Percentiles rank a stretch among this genome's conserved stretches.
These are phyloP conservation scores for Coemansia sp. DNA, from an alignment of 192 early-diverging fungal genomes.

Conservation along the genomic window DNA sequence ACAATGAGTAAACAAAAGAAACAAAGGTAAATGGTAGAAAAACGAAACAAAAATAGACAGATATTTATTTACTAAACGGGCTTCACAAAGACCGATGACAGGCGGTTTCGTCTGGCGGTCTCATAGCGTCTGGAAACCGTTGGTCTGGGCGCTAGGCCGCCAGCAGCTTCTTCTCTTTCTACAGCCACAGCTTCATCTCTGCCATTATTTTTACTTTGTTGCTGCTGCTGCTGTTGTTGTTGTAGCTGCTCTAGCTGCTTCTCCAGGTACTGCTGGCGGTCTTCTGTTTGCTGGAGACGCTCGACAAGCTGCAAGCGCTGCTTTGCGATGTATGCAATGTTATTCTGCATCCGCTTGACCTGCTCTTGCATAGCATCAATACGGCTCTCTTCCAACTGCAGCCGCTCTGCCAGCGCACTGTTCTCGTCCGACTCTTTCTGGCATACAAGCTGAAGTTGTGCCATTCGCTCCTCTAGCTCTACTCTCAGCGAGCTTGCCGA, in stretches of 20 bases:
- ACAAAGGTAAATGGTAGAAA: background rate
- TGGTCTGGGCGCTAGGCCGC: background rate
- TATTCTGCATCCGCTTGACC: constrained; percentile 19
- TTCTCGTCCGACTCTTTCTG: constrained; percentile 20
- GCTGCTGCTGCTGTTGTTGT: constrained; percentile 20
- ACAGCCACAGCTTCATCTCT: background rate
- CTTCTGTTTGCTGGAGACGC: constrained; percentile 24
- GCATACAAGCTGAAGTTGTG: constrained; percentile 22
- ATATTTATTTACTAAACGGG: background rate
- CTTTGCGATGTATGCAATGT: constrained; percentile 37
- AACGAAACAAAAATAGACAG: constrained; percentile 8
- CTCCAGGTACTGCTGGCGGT: constrained; percentile 13
- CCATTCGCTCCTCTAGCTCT: constrained; percentile 26
- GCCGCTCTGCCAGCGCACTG: constrained; percentile 10
- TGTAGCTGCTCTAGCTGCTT: constrained; percentile 5
- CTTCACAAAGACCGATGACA: constrained; percentile 34
- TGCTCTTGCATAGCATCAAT: constrained; percentile 19
- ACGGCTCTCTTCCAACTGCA: constrained; percentile 23
- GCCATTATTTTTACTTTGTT: background rate
- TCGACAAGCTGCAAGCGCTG: constrained; percentile 37
- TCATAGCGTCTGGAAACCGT: constrained; percentile 24
- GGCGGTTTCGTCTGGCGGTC: constrained; percentile 28
- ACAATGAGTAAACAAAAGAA: background rate
- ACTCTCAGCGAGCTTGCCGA: constrained; percentile 10
- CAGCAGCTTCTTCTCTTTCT: too few species aligned